Conservation (phyloP, 139 green algal genomes). For the Tetradesmus obliquus region DNA sequence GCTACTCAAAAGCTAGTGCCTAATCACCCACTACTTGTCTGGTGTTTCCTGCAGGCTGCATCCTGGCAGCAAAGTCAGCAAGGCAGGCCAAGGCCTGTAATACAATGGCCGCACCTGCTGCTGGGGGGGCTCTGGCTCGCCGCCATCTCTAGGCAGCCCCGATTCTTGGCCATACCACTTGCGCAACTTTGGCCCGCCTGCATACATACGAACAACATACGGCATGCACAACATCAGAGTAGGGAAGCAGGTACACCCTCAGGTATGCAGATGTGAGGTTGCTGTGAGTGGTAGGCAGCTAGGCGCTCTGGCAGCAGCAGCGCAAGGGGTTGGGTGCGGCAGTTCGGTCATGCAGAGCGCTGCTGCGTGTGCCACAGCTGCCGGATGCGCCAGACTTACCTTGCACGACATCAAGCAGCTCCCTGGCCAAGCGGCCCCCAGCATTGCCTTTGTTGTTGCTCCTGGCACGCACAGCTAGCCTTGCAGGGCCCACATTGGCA, state of each 20-base stretch:
- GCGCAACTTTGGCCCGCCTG: constrained; percentile 60
- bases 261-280: background rate
- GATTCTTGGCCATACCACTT: constrained; percentile 64
- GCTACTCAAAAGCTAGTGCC: too few species aligned
- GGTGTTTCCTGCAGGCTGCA: background rate
- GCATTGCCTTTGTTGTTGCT: constrained; percentile 1
- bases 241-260: background rate
- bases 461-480: background rate
- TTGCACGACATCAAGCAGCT: constrained; percentile 24
- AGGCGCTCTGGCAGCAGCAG: background rate
- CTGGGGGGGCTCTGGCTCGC: constrained; percentile 14
- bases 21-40: background rate
- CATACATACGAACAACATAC: background rate
- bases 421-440: background rate
- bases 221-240: background rate
- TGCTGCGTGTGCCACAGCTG: background rate
- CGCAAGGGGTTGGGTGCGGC: background rate
- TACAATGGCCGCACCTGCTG: constrained; percentile 9
- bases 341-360: background rate
- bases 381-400: background rate
- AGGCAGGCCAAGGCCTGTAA: background rate
- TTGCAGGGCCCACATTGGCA: background rate
- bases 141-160: constrained; percentile 37
- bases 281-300: background rate
- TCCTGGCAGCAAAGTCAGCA: background rate